phyloP scores from a whole-genome alignment of 305 asterid species.

The Fraxinus sp. region DNA sequence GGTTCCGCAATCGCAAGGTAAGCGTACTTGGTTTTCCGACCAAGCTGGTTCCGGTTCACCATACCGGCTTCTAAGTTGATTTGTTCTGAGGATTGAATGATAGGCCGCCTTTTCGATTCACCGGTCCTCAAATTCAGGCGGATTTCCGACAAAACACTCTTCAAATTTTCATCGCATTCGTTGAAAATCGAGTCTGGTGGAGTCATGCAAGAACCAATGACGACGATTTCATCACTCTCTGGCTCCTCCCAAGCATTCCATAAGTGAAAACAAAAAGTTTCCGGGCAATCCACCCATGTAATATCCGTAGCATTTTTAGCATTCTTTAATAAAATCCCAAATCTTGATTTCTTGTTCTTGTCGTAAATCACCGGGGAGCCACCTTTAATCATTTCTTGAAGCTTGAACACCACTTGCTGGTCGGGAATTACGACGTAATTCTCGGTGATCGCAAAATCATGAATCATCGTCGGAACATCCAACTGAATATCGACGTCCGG shows the following conservation, averaged over 20 bases:
- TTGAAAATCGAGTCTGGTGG: constrained; percentile 74
- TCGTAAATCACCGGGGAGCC: constrained; percentile 66
- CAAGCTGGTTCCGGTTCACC: constrained; percentile 63
- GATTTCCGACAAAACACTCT: constrained; percentile 54
- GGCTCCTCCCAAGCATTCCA: constrained; percentile 83
- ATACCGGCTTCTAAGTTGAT: constrained; percentile 72
- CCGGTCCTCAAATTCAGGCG: constrained; percentile 58
- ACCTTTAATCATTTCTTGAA: constrained; percentile 58
- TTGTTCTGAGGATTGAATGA: constrained; percentile 37
- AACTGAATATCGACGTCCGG: constrained; percentile 50
- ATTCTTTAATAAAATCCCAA: constrained; percentile 44
- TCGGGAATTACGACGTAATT: constrained; percentile 58
- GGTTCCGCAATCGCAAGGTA: constrained; percentile 74
- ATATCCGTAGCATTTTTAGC: constrained; percentile 36
- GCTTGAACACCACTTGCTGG: constrained; percentile 71
- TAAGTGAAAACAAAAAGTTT: constrained; percentile 58
- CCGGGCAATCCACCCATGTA: constrained; percentile 50
- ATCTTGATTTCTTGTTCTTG: constrained; percentile 48
- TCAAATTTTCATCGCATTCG: constrained; percentile 46
- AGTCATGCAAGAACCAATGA: constrained; percentile 78
- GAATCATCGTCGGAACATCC: constrained; percentile 60
- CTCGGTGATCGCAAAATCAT: constrained; percentile 66
- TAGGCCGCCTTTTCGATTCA: constrained; percentile 37
- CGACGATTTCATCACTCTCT: constrained; percentile 55
- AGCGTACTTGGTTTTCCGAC: constrained; percentile 54